Base-by-base conservation (phyloP, 2,329 filamentous ascomycete species). In the Microdochium paspali region DNA sequence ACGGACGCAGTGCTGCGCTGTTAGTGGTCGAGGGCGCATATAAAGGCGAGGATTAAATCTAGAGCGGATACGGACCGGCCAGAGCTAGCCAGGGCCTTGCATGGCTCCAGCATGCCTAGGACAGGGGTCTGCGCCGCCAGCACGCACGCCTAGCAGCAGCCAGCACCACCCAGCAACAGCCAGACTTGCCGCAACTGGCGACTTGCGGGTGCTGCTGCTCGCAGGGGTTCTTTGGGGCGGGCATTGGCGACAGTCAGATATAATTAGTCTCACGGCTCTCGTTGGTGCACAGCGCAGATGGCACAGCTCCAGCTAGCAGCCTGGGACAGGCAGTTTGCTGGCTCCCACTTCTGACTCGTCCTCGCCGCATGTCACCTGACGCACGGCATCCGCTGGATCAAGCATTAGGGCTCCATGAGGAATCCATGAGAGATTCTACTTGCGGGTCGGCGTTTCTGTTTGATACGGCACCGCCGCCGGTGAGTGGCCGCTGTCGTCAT, bases 61-160 rank as follows among this genome's bases (percentile, higher is more conserved):
- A 61, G 62, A 67, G 66, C 67, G 67, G 66, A 66, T 66, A 64
- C 65, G 65, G 66, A 62, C 67, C 67, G 66, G 67, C 64, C 59
- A 64, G 35, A 40, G 35, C 35, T 40, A 62, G 62, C 59, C 63
- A 61, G 61, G 59, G 57, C 57, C 56, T 64, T 40, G 60, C 62
- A 65, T 60, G 58, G 56, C 55, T 40, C 58, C 55, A 60, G 58
- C 51, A 58, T 54, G 48, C 18, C 18, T 21, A 20, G 48, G 50
- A 54, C 58, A 63, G 58, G 62, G 63, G 62, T 65, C 56, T 58
- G 55, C 58, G 57, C 56, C 60, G 58, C 62, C 62, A 64, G 59
- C 58, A 60, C 58, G 55, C 51, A 54, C 56, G 57, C 56, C 57
- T 59, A 57, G 60, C 59, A 53, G 58, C 60, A 56, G 56, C 55